Conservation (phyloP, 2,329 filamentous ascomycete genomes). For the Sclerotinia glacialis region DNA sequence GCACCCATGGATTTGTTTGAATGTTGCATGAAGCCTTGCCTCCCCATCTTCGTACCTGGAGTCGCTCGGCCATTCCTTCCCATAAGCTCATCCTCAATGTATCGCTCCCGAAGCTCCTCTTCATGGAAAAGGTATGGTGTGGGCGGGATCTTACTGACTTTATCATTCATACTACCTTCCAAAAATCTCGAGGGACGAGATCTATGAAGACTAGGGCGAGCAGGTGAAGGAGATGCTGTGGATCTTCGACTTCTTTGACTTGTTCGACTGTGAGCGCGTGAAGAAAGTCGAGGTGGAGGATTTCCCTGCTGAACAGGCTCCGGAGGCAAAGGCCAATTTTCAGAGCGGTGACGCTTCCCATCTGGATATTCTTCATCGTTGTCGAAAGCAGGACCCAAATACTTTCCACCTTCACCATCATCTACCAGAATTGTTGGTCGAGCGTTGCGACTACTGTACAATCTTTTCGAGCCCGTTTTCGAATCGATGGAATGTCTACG, state of each 20-base stretch:
- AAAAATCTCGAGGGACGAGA: conserved; percentile 62
- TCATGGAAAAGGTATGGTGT: conserved; percentile 34
- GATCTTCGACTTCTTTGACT: conserved; percentile 36
- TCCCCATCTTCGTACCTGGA: conserved; percentile 26
- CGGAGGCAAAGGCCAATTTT: conserved; percentile 44
- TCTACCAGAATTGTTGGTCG: conserved; percentile 24
- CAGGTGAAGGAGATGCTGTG: conserved; percentile 26
- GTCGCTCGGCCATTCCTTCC: conserved; percentile 7
- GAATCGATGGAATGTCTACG: conserved; percentile 15
- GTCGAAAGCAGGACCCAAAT: conserved; percentile 27
- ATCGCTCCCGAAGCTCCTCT: conserved; percentile 28
- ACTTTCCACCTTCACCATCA: conserved; percentile 39
- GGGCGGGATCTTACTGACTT: conserved; percentile 63
- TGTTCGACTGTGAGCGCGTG: conserved; percentile 27
- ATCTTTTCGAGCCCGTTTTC: conserved; percentile 36
- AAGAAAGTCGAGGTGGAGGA: conserved; percentile 24
- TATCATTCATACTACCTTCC: conserved; percentile 86
- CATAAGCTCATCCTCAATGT: conserved; percentile 23
- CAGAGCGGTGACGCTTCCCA: conserved; percentile 45
- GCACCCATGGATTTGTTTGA: conserved; percentile 24
- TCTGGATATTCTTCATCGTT: conserved; percentile 37
- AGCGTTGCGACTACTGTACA: conserved; percentile 37
- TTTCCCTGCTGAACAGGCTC: conserved; percentile 20
- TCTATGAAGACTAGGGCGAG: conserved; percentile 38
- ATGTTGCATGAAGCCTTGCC: conserved; percentile 25